Percentiles rank a stretch among this genome's conserved stretches.
Conservation (phyloP, 345 rosid genomes). For the Ceriops tagal region DNA sequence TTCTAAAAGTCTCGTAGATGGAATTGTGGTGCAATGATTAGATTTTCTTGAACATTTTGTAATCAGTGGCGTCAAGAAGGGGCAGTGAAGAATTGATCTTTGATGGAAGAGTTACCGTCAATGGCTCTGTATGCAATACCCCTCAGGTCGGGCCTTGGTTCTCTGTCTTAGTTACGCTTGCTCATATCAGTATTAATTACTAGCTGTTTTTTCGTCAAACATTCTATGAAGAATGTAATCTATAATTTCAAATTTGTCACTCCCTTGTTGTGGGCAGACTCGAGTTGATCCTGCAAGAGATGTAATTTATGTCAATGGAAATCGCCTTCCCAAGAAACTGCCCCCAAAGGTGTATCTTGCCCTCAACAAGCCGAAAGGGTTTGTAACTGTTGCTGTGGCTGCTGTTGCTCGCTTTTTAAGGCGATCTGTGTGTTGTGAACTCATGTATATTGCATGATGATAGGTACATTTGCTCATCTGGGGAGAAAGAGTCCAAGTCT, state of each 20-base stretch:
- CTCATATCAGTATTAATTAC: background rate
- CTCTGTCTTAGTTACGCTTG: background rate
- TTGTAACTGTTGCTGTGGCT: conserved; percentile 15
- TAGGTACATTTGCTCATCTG: conserved; percentile 93
- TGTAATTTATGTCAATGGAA: conserved; percentile 80
- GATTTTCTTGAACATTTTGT: background rate
- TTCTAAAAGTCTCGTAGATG: background rate
- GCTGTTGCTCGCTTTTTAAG: background rate
- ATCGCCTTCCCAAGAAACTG: conserved; percentile 76
- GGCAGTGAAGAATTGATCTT: conserved; percentile 82
- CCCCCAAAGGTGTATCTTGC: conserved; percentile 91
- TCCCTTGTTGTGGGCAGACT: conserved; percentile 47
- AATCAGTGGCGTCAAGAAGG: conserved; percentile 84
- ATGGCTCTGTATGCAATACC: conserved; percentile 70
- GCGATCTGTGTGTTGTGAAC: background rate
- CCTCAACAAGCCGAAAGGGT: conserved; percentile 99
- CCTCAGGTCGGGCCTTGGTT: conserved; percentile 56
- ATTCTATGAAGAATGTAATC: no score
- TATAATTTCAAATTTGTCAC: background rate
- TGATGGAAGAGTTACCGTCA: conserved; percentile 81
- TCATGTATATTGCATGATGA: conserved; percentile 18
- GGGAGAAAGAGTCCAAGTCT: conserved; percentile 73
- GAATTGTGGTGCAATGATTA: background rate
- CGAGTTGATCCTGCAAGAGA: conserved; percentile 83
- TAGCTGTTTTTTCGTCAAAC: no score